phyloP scores from a whole-genome alignment of 225 moss, liverwort and hornwort genomes.

The Ulota crispa region DNA sequence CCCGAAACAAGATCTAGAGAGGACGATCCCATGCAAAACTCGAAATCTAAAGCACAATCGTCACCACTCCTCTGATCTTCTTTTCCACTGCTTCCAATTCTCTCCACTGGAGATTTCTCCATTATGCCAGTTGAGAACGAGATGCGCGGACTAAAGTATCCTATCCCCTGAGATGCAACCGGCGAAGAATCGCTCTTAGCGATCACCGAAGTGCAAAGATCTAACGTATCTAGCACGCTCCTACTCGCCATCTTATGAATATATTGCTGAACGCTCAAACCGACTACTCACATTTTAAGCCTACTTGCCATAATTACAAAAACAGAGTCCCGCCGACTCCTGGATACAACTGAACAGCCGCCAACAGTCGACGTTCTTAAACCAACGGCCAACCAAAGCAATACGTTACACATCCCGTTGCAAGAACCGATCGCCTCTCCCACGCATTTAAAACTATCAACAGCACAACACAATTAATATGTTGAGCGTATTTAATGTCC shows the following conservation, averaged over 20 bases:
- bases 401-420: constrained; percentile 11
- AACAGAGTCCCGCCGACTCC: background rate
- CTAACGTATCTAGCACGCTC: constrained; percentile 54
- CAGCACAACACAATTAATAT: background rate
- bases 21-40: constrained; percentile 77
- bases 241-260: constrained; percentile 38
- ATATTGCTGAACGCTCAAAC: background rate
- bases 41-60: constrained; percentile 67
- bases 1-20: constrained; percentile 54
- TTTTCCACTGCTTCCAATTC: constrained; percentile 32
- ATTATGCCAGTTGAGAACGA: constrained; percentile 59
- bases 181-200: constrained; percentile 23
- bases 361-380: background rate
- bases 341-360: background rate
- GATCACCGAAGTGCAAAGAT: constrained; percentile 42
- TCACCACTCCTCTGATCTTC: constrained; percentile 35
- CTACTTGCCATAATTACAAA: constrained; percentile 10
- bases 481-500: background rate
- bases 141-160: constrained; percentile 68
- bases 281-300: constrained; percentile 27
- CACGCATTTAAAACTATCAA: constrained; percentile 10
- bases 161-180: constrained; percentile 43
- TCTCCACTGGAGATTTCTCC: constrained; percentile 39
- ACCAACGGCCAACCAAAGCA: constrained; percentile 14
- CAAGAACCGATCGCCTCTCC: constrained; percentile 26